Evolutionary conservation across 257 asterid species (phyloP), one percentile per base, ranked within the genome.

Genomic region (Ilex aquifolium): DNA sequence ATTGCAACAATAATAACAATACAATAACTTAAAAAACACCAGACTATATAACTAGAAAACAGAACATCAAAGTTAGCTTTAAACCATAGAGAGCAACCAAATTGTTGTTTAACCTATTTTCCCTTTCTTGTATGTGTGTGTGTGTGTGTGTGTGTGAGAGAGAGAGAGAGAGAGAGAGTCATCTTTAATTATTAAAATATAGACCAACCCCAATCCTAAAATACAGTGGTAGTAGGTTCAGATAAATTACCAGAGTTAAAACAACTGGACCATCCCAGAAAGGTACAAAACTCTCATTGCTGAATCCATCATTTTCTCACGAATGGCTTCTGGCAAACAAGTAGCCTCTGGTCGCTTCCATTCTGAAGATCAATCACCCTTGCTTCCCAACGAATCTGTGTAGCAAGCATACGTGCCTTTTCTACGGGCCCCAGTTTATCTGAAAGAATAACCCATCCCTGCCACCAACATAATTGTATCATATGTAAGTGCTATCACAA

Each of bases 361-460:
- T 88, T 80, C 70, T 82, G 87, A 57, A 85, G 90, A 68, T 88
- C 95, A 13, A 91, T 83, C 62, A 88, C 88, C 31, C 98, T 85
- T 62, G 95, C 91, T 72, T 91, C 98, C 98, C 98, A 91, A 29
- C 88, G 91, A 31, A 91, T 83, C 75, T 78, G 95, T 44, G 87
- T 79, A 32, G 86, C 95, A 0, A 88, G 73, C 13, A 56, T 74
- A 0, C 98, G 82, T 30, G 88, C 91, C 59, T 52, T 75, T 74
- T 88, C 91, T 55, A 91, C 71, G 1, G 76, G 77, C 53, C 73
- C 82, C 27, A 86, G 64, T 68, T 79, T 80, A 77, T 91, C 98
- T 6, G 96, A 83, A 59, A 91, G 77, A 64, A 88, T 69, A 65
- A 80, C 78, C 98, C 98, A 91, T 49, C 98, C 98, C 98, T 91